Percentiles rank a stretch among this genome's conserved stretches.
phyloP scores from a whole-genome alignment of 768 basidiomycete species.

The Boletales sp. region DNA sequence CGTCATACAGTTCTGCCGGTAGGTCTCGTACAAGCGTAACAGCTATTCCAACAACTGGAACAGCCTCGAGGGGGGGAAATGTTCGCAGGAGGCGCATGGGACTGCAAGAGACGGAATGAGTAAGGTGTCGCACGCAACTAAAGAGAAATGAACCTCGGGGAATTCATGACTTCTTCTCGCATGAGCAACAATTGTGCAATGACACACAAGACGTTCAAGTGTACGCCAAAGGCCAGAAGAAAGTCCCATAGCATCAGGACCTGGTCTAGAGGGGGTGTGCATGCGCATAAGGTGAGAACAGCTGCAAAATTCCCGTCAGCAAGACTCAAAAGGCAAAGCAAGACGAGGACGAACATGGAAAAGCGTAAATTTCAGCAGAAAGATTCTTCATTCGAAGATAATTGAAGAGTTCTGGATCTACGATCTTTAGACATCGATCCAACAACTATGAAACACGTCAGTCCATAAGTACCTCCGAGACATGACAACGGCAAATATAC shows the following conservation, averaged over 20 bases:
- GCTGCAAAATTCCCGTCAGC: constrained; percentile 43
- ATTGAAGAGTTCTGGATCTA: constrained; percentile 82
- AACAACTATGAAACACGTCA: constrained; percentile 57
- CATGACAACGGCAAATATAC: constrained; percentile 40
- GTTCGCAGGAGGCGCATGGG: constrained; percentile 94
- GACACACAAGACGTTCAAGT: constrained; percentile 94
- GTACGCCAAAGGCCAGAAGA: constrained; percentile 92
- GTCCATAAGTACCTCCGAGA: not conserved
- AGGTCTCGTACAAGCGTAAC: constrained; percentile 93
- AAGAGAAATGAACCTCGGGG: constrained; percentile 61
- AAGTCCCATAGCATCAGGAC: constrained; percentile 98
- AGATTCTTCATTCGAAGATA: constrained; percentile 88
- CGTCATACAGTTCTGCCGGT: constrained; percentile 81
- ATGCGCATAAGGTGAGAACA: constrained; percentile 91
- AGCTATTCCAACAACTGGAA: constrained; percentile 86
- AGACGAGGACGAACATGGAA: constrained; percentile 69
- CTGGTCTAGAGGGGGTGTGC: constrained; percentile 94
- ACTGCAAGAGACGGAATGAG: constrained; percentile 38
- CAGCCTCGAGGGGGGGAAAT: constrained; percentile 87
- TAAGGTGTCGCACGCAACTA: not conserved
- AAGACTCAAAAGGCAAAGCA: not conserved
- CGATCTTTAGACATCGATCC: constrained; percentile 86
- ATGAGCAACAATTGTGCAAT: constrained; percentile 93
- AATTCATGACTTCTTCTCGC: constrained; percentile 84
- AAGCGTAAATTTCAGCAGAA: constrained; percentile 95